phyloP scores from a whole-genome alignment of 2,329 filamentous ascomycete genomes.

The Raffaelea albimanens region DNA sequence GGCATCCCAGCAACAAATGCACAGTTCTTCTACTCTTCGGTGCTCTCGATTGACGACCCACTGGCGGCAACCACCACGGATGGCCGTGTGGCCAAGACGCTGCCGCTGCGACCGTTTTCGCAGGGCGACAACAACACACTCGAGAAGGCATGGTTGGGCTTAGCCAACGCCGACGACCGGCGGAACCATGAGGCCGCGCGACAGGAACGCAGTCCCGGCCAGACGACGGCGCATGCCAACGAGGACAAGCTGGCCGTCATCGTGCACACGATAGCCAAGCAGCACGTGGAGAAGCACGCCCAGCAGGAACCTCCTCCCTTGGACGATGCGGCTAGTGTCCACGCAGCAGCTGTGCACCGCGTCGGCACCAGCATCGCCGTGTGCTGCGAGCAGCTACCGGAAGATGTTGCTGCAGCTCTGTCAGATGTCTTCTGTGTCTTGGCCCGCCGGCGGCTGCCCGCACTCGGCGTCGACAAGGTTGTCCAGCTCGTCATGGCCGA shows the following conservation, averaged over 20 bases:
- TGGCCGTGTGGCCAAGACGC: constrained; percentile 28
- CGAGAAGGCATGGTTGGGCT: constrained; percentile 64
- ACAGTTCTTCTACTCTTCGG: constrained; percentile 80
- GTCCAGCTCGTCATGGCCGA: constrained; percentile 34
- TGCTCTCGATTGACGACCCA: constrained; percentile 78
- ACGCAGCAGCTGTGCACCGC: not conserved
- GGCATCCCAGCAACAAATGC: constrained; percentile 51
- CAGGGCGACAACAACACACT: constrained; percentile 69
- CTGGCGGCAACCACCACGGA: constrained; percentile 50
- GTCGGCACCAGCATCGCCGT: constrained; percentile 18
- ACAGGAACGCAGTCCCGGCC: constrained; percentile 22
- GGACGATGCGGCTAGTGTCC: constrained; percentile 14
- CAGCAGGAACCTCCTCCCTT: constrained; percentile 21
- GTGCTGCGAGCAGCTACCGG: constrained; percentile 39
- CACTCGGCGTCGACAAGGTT: constrained; percentile 34
- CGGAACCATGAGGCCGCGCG: constrained; percentile 34
- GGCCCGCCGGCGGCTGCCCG: constrained; percentile 27
- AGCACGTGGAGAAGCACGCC: constrained; percentile 37
- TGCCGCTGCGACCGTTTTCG: constrained; percentile 68
- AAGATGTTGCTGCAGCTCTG: constrained; percentile 38
- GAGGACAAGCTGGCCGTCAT: constrained; percentile 27
- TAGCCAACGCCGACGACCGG: constrained; percentile 40
- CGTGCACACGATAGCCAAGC: constrained; percentile 31
- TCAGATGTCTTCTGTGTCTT: constrained; percentile 40
- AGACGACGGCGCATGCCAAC: constrained; percentile 24